These are phyloP conservation scores for Plasmodium vivax DNA, from an alignment of 169 alveolate genomes.

Conservation along the genomic window DNA sequence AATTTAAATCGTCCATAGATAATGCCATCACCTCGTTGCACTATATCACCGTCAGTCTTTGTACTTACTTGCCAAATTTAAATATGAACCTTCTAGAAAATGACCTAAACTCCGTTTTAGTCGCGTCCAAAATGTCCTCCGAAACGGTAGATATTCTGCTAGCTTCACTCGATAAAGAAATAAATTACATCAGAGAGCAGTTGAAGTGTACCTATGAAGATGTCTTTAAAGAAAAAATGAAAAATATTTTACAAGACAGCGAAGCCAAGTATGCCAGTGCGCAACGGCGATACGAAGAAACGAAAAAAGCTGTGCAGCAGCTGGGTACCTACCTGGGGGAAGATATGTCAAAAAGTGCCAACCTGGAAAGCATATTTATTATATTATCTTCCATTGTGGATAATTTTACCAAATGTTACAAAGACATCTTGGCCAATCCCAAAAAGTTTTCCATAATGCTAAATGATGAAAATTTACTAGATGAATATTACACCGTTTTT, in stretches of 20 bases:
- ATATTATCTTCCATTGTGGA: conserved; percentile 67
- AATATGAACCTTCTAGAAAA: conserved; percentile 64
- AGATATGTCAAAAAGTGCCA: conserved; percentile 42
- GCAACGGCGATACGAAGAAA: conserved; percentile 55
- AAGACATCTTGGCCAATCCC: conserved; percentile 59
- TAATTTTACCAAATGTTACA: conserved; percentile 69
- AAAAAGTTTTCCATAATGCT: conserved; percentile 66
- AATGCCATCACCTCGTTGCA: conserved; percentile 83
- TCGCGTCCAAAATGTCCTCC: conserved; percentile 75
- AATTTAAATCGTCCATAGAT: conserved; percentile 82
- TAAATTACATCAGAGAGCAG: conserved; percentile 31
- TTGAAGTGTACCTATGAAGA: conserved; percentile 50
- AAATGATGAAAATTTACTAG: conserved; percentile 60
- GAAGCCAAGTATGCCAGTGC: conserved; percentile 25
- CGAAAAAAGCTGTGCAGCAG: conserved; percentile 44
- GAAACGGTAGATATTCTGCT: conserved; percentile 73
- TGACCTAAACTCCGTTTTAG: conserved; percentile 40
- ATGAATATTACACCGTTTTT: conserved; percentile 69
- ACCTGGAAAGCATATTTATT: conserved; percentile 67
- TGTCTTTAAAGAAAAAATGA: conserved; percentile 68
- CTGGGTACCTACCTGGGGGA: conserved; percentile 69
- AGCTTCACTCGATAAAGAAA: conserved; percentile 67
- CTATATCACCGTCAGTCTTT: conserved; percentile 80
- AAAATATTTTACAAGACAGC: conserved; percentile 43
- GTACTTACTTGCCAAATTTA: conserved; percentile 76